These are phyloP conservation scores for Metschnikowia hibisci DNA, from an alignment of 805 yeast species.

Conservation along the genomic window DNA sequence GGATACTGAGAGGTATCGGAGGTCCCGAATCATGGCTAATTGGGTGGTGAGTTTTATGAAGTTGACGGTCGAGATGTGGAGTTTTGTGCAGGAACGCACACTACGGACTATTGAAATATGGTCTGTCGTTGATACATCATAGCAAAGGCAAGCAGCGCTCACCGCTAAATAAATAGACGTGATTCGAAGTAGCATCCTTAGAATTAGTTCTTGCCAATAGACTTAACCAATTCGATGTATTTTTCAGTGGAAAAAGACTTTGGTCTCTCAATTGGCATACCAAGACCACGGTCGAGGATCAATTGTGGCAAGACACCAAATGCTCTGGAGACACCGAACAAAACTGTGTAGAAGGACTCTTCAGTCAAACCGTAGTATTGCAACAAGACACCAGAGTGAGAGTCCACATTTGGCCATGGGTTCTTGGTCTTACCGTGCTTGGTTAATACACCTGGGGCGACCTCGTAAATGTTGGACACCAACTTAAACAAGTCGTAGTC, in stretches of 20 bases:
- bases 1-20: constrained; percentile 6
- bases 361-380: constrained; percentile 77
- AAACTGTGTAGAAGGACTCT: constrained; percentile 71
- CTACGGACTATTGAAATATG: not conserved
- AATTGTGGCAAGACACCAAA: constrained; percentile 76
- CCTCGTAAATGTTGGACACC: constrained; percentile 60
- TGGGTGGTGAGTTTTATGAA: not conserved
- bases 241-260: constrained; percentile 42
- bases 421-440: constrained; percentile 82
- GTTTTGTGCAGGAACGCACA: not conserved
- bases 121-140: constrained; percentile 11
- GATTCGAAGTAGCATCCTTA: not conserved
- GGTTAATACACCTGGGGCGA: constrained; percentile 72
- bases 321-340: constrained; percentile 79
- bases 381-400: constrained; percentile 73
- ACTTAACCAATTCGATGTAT: constrained; percentile 23
- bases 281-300: constrained; percentile 73
- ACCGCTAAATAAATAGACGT: constrained; percentile 17
- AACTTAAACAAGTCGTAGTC: constrained; percentile 62
- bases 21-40: not conserved
- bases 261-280: constrained; percentile 81
- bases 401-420: constrained; percentile 84
- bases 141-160: constrained; percentile 7
- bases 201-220: constrained; percentile 19
- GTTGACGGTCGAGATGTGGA: not conserved